Evolutionary conservation across 73 alveolate species (phyloP), one percentile per base, ranked within the genome.

Genomic region (Tetrahymena thermophila): DNA sequence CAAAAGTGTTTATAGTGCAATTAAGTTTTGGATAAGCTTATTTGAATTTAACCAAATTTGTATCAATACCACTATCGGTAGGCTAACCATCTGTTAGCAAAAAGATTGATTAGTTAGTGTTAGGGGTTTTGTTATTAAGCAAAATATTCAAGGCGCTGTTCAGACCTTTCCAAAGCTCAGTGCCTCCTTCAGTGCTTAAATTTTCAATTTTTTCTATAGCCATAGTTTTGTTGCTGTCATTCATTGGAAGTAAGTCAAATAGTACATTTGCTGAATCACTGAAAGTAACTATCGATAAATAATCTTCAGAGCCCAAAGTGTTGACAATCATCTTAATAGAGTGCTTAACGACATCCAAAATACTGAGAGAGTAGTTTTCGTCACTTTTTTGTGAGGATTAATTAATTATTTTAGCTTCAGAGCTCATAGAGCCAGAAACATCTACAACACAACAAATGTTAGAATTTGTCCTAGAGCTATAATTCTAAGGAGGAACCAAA

Each of bases 81-180:
- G 94, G 94, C 42, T 42, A n/a, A 21, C 94, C 94, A 85, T 85
- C 94, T 5, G 94, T 85, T 9, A 85, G 85, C 34, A 85, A 23
- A 35, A n/a, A 85, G 19, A 85, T 85, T 21, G 94, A 16, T 85
- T 38, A 34, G 34, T 85, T 42, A 19, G 21, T 42, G 35, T 38
- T 42, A n/a, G 34, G 37, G 13, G 89, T 23, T 19, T 71, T 9
- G 31, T 71, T 71, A 9, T 28, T 71, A 28, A 17, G 21, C n/a
- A 71, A 71, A 28, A 31, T 71, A 28, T 71, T 28, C 89, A 71
- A 71, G 13, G 37, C 89, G 8, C 17, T 34, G 4, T 25, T n/a
- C 31, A 71, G 4, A 3, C 89, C 89, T 23, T 34, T 13, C 83
- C 94, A 85, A 34, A 85, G 94, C 3, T 85, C 5, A 42, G 94